Evolutionary conservation across 176 grass and related monocot genomes (phyloP).

Genomic region (Secale cereale): DNA sequence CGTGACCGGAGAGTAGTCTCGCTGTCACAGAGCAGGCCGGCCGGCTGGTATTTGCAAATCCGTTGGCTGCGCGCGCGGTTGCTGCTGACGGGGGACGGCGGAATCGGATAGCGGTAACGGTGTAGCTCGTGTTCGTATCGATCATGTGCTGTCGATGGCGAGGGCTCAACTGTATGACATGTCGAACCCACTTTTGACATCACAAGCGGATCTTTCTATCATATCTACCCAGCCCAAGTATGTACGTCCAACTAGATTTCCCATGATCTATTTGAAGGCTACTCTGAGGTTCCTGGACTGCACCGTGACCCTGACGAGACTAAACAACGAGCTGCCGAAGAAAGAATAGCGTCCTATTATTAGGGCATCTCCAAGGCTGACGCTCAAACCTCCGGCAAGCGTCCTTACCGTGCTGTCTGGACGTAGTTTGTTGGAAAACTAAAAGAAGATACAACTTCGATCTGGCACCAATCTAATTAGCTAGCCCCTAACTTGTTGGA

Average conservation of each 20-base stretch:
- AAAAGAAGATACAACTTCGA: no score
- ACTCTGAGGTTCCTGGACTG: no score
- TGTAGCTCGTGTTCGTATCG: neutral
- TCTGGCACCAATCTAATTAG: no score
- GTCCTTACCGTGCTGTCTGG: no score
- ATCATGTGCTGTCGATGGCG: conserved; percentile 29
- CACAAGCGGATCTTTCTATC: neutral
- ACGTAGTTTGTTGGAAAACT: no score
- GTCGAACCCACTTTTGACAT: neutral
- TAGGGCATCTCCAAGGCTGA: no score
- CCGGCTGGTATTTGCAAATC: neutral
- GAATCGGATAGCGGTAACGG: neutral
- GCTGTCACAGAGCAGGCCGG: neutral
- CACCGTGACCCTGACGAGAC: no score
- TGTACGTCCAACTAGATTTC: no score
- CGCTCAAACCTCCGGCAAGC: no score
- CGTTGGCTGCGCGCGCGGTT: neutral
- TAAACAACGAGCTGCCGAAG: no score
- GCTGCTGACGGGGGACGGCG: neutral
- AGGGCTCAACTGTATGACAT: conserved; percentile 1
- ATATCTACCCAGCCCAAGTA: neutral
- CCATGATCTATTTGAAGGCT: neutral
- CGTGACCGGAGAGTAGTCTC: neutral
- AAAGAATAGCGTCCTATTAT: no score
- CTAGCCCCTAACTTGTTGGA: no score